A percentile compares a stretch with the other conserved stretches of the same genome.
Evolutionary conservation across 306 rosid species (phyloP).

Genomic region (Trifolium fragiferum): DNA sequence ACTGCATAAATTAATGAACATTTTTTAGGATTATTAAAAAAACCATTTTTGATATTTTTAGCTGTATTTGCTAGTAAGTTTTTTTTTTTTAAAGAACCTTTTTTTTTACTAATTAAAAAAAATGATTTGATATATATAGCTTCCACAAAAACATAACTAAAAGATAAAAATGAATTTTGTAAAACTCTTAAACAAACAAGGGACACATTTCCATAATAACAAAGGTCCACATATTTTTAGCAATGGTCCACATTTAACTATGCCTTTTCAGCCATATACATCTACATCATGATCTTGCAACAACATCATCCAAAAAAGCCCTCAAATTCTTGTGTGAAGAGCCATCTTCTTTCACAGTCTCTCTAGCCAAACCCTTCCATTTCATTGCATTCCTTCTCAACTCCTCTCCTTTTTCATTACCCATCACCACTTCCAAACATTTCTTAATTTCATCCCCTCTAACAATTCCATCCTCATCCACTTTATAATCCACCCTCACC

Average conservation of each 20-base stretch:
- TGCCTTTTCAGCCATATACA: not conserved
- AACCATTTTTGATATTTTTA: no score
- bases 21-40: no score
- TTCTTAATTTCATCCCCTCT: constrained; percentile 41
- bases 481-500: constrained; percentile 42
- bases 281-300: not conserved
- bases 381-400: constrained; percentile 46
- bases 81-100: no score
- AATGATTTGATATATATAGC: no score
- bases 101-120: no score
- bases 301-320: constrained; percentile 7
- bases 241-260: not conserved
- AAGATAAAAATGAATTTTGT: no score
- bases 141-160: no score
- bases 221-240: no score
- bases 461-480: constrained; percentile 41
- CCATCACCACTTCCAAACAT: constrained; percentile 58
- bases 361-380: constrained; percentile 48
- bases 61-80: no score
- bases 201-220: not conserved
- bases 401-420: constrained; percentile 41
- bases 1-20: no score
- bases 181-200: no score
- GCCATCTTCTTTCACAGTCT: constrained; percentile 46
- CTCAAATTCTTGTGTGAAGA: constrained; percentile 40